Evolutionary conservation across 805 yeast species (phyloP), one percentile per base, ranked within the genome.

Genomic region (Zygotorulaspora sp.): DNA sequence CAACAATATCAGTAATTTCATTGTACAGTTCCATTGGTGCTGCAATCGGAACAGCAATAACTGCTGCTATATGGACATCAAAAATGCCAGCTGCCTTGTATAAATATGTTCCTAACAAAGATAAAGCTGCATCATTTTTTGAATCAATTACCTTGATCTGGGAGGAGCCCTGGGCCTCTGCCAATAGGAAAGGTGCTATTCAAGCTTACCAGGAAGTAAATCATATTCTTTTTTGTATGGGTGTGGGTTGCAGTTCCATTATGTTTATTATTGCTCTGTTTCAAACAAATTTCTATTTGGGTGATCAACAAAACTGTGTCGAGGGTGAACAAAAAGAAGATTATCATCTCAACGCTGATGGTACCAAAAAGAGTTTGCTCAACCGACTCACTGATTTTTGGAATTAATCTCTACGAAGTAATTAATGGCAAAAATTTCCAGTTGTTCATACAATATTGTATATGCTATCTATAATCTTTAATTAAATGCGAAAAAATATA

Each of bases 41-140:
- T 28, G 63, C 70, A 13, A 57, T 68, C 32, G 73, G 72, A 21
- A 36, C 56, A 32, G 68, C 72, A 6, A 57, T 67, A 34, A 52
- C 66, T 14, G 66, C 63, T 47, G 67, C 71, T 21, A 55, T 70
- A 29, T 62, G 65, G 61, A 51, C 52, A 41, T 48, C 56, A 5
- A 62, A 63, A 41, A 35, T 65, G 41, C 65, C 64, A 6, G 43
- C n/a, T 4, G 48, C 53, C 24, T 50, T 67, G 38, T 48, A 52
- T 38, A 42, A 55, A 26, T 49, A 53, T 39, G 40, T 66, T 23
- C 66, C 66, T 12, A 47, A 43, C 16, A 58, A 53, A 27, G 50
- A 49, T 1, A 36, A 38, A 18, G 56, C 62, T 3, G 27, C 27
- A 2, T 27, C 30, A 1, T 53, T 51, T 31, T 66, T 49, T 31